A percentile compares a stretch with the other conserved stretches of the same genome.
These are phyloP conservation scores for Cotoneaster glaucophyllus DNA, from an alignment of 306 rosid genomes.

Conservation along the genomic window DNA sequence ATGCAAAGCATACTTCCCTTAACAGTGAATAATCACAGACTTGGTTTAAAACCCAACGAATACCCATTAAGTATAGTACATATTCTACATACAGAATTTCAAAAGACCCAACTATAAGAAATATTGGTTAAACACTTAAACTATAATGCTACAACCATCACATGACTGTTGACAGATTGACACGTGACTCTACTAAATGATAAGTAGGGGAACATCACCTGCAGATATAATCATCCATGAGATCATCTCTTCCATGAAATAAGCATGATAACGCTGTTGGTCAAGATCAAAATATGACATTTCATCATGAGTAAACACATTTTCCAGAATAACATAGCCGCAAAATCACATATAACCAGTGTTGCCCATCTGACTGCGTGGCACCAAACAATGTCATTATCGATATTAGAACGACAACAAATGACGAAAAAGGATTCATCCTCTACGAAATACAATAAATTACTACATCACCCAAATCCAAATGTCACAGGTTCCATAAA, in stretches of 20 bases:
- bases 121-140: neutral
- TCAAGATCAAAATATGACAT: slow-evolving; percentile 16
- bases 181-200: neutral
- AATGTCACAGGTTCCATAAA: neutral
- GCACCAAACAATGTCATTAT: neutral
- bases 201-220: slow-evolving; percentile 43
- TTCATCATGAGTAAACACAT: neutral
- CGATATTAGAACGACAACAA: neutral
- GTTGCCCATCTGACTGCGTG: neutral
- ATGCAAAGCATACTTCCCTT: neutral
- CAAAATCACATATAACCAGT: neutral
- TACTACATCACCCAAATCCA: neutral
- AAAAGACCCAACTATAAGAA: neutral
- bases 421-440: neutral
- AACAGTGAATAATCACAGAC: neutral
- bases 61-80: neutral
- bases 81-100: neutral
- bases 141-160: neutral
- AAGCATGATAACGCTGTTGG: slow-evolving; percentile 79
- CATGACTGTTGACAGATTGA: neutral
- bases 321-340: neutral
- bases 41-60: neutral
- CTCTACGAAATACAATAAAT: neutral
- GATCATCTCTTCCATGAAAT: slow-evolving; percentile 78
- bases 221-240: slow-evolving; percentile 78